Percentiles rank a stretch among this genome's conserved stretches.
Evolutionary conservation across 2,329 filamentous ascomycete genomes (phyloP).

Genomic region (Orbilia brochopaga): DNA sequence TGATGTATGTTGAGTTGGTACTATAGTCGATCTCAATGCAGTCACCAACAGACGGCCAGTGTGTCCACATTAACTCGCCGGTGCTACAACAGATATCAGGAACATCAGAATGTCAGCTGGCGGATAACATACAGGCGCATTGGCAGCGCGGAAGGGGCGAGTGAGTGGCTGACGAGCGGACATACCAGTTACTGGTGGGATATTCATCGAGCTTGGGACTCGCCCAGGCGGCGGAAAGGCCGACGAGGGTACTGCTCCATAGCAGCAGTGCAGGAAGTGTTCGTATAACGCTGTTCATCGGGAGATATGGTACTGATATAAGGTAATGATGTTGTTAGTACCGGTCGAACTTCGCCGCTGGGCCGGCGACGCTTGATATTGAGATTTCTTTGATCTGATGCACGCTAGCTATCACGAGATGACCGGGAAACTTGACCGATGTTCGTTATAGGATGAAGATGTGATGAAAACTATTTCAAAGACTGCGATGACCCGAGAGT

Average conservation of each 20-base stretch:
- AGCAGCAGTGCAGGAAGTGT: not conserved
- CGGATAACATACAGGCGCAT: no score
- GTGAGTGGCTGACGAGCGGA: no score
- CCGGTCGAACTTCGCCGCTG: no score
- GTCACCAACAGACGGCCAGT: slow-evolving; percentile 40
- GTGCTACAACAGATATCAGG: slow-evolving; percentile 10
- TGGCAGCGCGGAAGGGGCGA: no score
- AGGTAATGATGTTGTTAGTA: no score
- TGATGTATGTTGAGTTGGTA: slow-evolving; percentile 31
- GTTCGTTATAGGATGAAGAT: no score
- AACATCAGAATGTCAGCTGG: not conserved
- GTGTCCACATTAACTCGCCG: slow-evolving; percentile 37
- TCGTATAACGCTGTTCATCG: slow-evolving; percentile 5
- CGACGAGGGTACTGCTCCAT: not conserved
- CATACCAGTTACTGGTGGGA: slow-evolving; percentile 26
- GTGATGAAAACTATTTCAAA: no score
- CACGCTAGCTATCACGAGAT: no score
- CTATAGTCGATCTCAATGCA: slow-evolving; percentile 42
- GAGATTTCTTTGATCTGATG: no score
- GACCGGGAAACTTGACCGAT: no score
- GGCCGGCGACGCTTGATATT: no score
- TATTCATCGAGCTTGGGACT: slow-evolving; percentile 37
- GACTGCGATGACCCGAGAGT: no score
- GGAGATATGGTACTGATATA: not conserved
- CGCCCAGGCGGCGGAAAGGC: slow-evolving; percentile 6